These are phyloP conservation scores for Botrytis galanthina DNA, from an alignment of 2,329 filamentous ascomycete genomes.

Conservation along the genomic window DNA sequence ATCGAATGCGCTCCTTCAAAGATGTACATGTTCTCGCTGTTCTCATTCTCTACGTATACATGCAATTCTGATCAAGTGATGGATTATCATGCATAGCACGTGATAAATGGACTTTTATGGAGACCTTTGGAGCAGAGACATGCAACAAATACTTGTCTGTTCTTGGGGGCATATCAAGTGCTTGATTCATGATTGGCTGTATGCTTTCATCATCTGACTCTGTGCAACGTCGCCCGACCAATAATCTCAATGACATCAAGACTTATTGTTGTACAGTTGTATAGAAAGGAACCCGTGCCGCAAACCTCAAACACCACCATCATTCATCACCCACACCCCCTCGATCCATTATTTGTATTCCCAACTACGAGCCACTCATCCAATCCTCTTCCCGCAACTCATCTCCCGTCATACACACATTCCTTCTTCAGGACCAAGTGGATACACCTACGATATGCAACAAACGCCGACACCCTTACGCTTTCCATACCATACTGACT, in stretches of 20 bases:
- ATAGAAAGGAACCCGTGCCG: background rate
- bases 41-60: background rate
- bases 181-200: background rate
- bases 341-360: background rate
- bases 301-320: background rate
- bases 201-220: background rate
- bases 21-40: background rate
- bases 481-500: background rate
- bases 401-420: background rate
- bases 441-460: constrained; percentile 5
- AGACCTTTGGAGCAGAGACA: background rate
- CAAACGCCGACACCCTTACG: background rate
- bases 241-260: background rate
- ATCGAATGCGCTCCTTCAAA: too few species aligned
- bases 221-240: background rate
- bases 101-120: background rate
- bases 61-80: background rate
- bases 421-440: background rate
- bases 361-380: background rate
- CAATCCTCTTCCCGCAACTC: background rate
- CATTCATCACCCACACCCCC: background rate
- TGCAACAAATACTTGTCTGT: background rate
- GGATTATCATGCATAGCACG: background rate
- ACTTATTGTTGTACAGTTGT: background rate
- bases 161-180: background rate